Percentiles rank a stretch among this genome's conserved stretches.
Conservation (phyloP, 2,329 filamentous ascomycete genomes). For the Paracorniculantispora psalliotae region DNA sequence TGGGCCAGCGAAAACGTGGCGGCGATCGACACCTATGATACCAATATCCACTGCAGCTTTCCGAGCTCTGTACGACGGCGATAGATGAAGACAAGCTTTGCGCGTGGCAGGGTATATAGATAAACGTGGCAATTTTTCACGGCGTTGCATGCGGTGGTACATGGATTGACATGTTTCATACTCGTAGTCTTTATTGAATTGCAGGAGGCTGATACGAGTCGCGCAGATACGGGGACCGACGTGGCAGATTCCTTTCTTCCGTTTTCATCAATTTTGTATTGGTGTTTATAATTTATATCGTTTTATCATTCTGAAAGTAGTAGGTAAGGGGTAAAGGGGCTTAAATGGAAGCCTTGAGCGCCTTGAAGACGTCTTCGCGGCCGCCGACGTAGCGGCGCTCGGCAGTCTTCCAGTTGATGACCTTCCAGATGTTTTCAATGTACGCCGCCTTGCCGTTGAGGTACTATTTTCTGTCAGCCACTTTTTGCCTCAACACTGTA, state of each 20-base stretch:
- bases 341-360: conserved; percentile 39
- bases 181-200: too few relatives aligned
- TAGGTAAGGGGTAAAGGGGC: too few relatives aligned
- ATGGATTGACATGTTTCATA: too few relatives aligned
- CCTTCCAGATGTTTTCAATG: conserved; percentile 70
- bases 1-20: neutral
- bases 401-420: conserved; percentile 72
- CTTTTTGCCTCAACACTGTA: neutral
- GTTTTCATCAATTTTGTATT: too few relatives aligned
- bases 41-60: neutral
- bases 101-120: neutral
- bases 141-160: neutral
- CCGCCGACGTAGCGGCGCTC: conserved; percentile 56
- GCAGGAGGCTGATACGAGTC: too few relatives aligned
- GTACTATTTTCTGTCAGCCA: conserved; percentile 47
- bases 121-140: neutral
- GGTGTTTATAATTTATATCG: too few relatives aligned
- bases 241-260: neutral
- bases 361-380: conserved; percentile 41
- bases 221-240: too few relatives aligned
- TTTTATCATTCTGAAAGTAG: too few relatives aligned
- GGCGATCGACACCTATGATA: neutral
- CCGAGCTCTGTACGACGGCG: neutral
- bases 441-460: conserved; percentile 72
- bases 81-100: neutral